Base-by-base conservation (phyloP, 192 early-diverging fungal species). In the Backusella sp. region DNA sequence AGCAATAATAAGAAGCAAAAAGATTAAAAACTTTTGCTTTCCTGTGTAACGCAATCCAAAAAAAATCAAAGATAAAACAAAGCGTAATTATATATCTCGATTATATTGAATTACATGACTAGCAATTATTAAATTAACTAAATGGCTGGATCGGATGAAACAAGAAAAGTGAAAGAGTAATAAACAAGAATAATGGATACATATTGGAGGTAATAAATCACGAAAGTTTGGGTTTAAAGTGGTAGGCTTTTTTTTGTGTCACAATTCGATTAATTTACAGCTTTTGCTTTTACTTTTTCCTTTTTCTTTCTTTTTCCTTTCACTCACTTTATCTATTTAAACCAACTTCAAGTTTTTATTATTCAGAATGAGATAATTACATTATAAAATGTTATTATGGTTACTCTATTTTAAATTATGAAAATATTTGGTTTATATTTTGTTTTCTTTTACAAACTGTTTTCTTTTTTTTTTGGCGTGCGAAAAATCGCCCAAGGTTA, bases 1-100 rank as follows among this genome's bases (percentile, higher is more conserved):
- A 62, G 26, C 12, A 62, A 59, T 59, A 59, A 59, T 59, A 59
- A 62, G 56, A 28, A 62, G 46, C 46, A n/a, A 49, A 49, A 49
- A 49, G 46, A 49, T 6, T 49, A 62, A 62, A 62, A 28, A 3
- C 21, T 26, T 62, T 62, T 62, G 4, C 56, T 1, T 28, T 62
- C 26, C 56, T 62, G 56, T 62, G 56, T 62, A 62, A 62, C 56
- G 21, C 23, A 62, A 2, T 12, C 56, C 53, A 11, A 62, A 26
- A 62, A 28, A 62, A 62, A 62, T 0, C 23, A 11, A 26, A 62
- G 26, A 14, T 26, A 62, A 62, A 62, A 11, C 56, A 23, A 62
- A 28, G 11, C 8, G 2, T 62, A 62, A 62, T 28, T 26, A 28
- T 59, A 23, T 62, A 28, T 62, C 26, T 62, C 56, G 23, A 15